Evolutionary conservation across 2,329 filamentous ascomycete species (phyloP).

Genomic region (Scleromitrula shiraiana): DNA sequence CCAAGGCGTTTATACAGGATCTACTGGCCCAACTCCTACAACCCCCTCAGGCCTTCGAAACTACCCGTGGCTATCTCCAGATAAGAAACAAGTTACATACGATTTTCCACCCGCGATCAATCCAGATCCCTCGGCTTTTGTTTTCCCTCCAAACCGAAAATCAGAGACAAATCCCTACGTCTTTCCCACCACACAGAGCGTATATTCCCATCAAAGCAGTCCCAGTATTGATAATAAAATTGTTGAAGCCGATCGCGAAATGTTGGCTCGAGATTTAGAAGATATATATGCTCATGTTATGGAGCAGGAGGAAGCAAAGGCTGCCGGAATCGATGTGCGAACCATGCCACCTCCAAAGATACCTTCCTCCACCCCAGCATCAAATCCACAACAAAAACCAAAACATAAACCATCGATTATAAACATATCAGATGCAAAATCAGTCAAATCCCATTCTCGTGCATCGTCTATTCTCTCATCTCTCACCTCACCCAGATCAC

Average conservation of each 20-base stretch:
- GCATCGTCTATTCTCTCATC: slow-evolving; percentile 52
- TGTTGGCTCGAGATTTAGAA: slow-evolving; percentile 77
- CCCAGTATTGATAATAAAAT: slow-evolving; percentile 64
- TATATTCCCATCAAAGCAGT: slow-evolving; percentile 8
- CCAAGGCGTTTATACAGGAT: slow-evolving; percentile 1
- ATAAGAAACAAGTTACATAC: slow-evolving; percentile 14
- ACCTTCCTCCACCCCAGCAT: slow-evolving; percentile 20
- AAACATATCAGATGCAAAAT: slow-evolving; percentile 33
- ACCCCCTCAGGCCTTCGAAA: slow-evolving; percentile 30
- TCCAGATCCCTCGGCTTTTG: slow-evolving; percentile 4
- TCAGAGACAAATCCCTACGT: slow-evolving; percentile 34
- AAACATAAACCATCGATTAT: slow-evolving; percentile 38
- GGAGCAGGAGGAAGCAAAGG: slow-evolving; percentile 71
- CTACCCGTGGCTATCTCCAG: slow-evolving; percentile 45
- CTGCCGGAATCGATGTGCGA: slow-evolving; percentile 44
- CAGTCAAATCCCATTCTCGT: slow-evolving; percentile 42
- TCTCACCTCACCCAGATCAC: slow-evolving; percentile 40
- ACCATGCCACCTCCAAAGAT: slow-evolving; percentile 31
- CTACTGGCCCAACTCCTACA: slow-evolving; percentile 16
- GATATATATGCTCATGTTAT: slow-evolving; percentile 87
- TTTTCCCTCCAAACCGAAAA: slow-evolving; percentile 15
- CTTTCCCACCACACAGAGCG: slow-evolving; percentile 34
- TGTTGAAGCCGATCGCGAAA: slow-evolving; percentile 63
- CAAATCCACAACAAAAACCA: slow-evolving; percentile 26
- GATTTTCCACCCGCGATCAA: neutral